Conservation (phyloP, 768 basidiomycete genomes). For the Rhodosporidiobolus odoratus region DNA sequence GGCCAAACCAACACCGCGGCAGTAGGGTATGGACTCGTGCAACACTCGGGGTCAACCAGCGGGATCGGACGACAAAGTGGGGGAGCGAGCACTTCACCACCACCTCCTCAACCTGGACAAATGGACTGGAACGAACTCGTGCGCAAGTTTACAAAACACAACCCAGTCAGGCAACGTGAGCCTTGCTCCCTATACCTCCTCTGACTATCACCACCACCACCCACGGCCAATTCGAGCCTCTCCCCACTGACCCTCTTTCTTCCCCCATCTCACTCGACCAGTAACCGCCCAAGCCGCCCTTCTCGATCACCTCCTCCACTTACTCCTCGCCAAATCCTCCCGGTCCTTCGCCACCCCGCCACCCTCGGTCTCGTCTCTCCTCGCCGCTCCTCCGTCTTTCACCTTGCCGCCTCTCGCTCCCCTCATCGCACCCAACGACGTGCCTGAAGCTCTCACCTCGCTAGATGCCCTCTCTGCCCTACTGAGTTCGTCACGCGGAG, state of each 20-base stretch:
- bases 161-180: conserved; percentile 12
- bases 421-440: background rate
- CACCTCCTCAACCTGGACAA: background rate
- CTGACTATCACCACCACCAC: background rate
- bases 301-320: conserved; percentile 6
- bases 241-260: background rate
- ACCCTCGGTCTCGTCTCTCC: background rate
- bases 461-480: background rate
- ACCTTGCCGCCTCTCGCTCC: background rate
- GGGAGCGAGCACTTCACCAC: background rate
- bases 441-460: background rate
- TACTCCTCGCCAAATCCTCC: conserved; percentile 6
- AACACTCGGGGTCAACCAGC: background rate
- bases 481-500: background rate
- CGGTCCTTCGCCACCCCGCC: background rate
- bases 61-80: background rate
- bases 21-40: background rate
- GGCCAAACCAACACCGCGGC: conserved; percentile 1
- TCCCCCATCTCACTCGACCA: background rate
- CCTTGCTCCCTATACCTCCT: background rate
- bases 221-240: background rate
- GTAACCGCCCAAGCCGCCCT: conserved; percentile 19
- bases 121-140: conserved; percentile 33
- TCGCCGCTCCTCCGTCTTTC: background rate
- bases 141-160: conserved; percentile 34